phyloP scores from a whole-genome alignment of 345 rosid genomes.

The Hypericum androsaemum region DNA sequence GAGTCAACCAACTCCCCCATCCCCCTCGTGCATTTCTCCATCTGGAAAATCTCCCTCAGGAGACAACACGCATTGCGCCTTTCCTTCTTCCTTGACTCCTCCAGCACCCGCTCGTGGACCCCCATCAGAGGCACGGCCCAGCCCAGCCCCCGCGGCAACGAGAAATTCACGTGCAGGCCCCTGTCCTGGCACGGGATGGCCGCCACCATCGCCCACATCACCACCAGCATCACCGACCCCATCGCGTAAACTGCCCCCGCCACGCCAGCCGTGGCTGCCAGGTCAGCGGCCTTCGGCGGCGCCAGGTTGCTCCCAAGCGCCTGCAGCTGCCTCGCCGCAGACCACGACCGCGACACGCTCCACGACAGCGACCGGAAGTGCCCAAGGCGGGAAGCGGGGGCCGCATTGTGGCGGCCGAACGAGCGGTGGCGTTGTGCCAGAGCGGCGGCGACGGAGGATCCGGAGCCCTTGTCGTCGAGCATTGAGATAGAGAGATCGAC shows the following conservation, averaged over 20 bases:
- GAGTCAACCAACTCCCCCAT: constrained; percentile 67
- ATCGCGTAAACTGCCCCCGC: constrained; percentile 60
- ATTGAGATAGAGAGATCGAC: constrained; percentile 70
- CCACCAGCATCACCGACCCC: constrained; percentile 59
- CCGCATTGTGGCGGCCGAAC: constrained; percentile 41
- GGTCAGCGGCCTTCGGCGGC: constrained; percentile 48
- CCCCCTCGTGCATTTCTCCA: constrained; percentile 50
- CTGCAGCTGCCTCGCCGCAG: constrained; percentile 84
- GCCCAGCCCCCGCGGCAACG: constrained; percentile 50
- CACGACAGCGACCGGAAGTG: constrained; percentile 84
- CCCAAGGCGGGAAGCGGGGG: constrained; percentile 30
- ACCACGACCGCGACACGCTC: constrained; percentile 98
- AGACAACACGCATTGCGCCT: constrained; percentile 68
- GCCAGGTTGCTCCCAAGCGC: constrained; percentile 55
- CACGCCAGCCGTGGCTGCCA: constrained; percentile 49
- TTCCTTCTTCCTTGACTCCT: constrained; percentile 71
- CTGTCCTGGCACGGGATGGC: constrained; percentile 97
- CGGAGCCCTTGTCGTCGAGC: constrained; percentile 83
- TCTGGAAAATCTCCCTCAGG: constrained; percentile 70
- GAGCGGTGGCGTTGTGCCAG: constrained; percentile 74
- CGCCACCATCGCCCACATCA: constrained; percentile 91
- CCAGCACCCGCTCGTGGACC: constrained; percentile 64
- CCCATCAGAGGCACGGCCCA: constrained; percentile 61
- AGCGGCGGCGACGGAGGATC: constrained; percentile 23
- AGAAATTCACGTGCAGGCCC: constrained; percentile 68